phyloP scores from a whole-genome alignment of 2,329 filamentous ascomycete species.

The Thyridium curvatum region DNA sequence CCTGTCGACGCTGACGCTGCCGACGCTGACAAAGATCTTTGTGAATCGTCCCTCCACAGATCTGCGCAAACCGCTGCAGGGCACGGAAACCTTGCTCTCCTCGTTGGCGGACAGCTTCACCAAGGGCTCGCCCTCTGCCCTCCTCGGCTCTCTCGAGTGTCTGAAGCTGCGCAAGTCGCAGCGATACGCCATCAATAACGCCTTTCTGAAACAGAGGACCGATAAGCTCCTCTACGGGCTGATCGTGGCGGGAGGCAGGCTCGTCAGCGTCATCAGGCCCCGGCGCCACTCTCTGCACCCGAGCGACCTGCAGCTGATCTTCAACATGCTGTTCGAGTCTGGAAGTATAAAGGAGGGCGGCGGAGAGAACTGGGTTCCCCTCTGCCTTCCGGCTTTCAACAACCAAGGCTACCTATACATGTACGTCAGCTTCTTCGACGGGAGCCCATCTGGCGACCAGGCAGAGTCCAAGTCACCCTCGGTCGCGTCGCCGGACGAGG shows the following conservation, averaged over 20 bases:
- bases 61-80: conserved; percentile 79
- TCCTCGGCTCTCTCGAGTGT: conserved; percentile 88
- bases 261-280: conserved; percentile 91
- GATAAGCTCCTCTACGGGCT: conserved; percentile 85
- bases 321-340: conserved; percentile 98
- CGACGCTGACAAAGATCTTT: conserved; percentile 81
- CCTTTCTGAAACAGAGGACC: conserved; percentile 71
- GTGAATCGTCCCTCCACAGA: conserved; percentile 89
- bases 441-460: conserved; percentile 36
- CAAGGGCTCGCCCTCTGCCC: conserved; percentile 78
- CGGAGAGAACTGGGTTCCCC: conserved; percentile 94
- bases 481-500: conserved; percentile 41
- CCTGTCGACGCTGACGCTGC: conserved; percentile 86
- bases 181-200: conserved; percentile 77
- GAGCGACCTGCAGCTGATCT: conserved; percentile 90
- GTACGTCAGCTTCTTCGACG: conserved; percentile 93
- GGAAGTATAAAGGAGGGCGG: conserved; percentile 83
- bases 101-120: conserved; percentile 94
- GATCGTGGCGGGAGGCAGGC: conserved; percentile 83
- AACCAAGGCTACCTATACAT: conserved; percentile 96
- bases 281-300: conserved; percentile 94
- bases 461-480: neutral
- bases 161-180: conserved; percentile 87
- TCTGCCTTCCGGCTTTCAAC: conserved; percentile 95
- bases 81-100: conserved; percentile 84